Conservation (phyloP, 129 eudicot species). For the Flaveria ramosissima region DNA sequence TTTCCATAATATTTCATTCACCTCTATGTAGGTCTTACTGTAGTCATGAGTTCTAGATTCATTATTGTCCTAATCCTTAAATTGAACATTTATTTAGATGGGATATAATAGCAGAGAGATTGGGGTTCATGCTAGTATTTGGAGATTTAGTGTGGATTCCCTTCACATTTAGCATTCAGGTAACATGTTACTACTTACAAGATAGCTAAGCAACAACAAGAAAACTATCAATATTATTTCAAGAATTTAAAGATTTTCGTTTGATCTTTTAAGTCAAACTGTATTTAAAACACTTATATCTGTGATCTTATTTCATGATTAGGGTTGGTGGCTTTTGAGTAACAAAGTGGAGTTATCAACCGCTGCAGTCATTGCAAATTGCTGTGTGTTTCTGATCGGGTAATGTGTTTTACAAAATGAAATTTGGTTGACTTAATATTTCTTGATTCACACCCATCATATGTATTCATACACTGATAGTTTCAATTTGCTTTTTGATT, state of each 20-base stretch:
- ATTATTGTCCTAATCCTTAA: constrained; percentile 10
- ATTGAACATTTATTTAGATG: constrained; percentile 51
- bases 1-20: background rate
- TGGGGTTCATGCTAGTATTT: constrained; percentile 98
- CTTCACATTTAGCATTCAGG: constrained; percentile 99
- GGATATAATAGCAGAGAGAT: constrained; percentile 98
- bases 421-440: background rate
- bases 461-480: constrained; percentile 27
- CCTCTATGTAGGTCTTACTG: constrained; percentile 18
- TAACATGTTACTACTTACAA: constrained; percentile 20
- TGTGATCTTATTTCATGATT: constrained; percentile 17
- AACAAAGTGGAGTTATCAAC: constrained; percentile 78
- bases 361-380: constrained; percentile 74
- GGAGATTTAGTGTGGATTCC: constrained; percentile 99
- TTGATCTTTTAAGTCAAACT: constrained; percentile 22
- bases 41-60: background rate
- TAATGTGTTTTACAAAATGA: constrained; percentile 33
- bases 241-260: background rate
- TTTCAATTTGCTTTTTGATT: background rate
- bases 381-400: constrained; percentile 79
- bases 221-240: background rate
- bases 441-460: too few relatives aligned
- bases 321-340: constrained; percentile 97
- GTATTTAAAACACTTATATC: background rate
- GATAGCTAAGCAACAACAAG: background rate